Evolutionary conservation across 1,284 basidiomycete species (phyloP).

Genomic region (Ustilago lituana): DNA sequence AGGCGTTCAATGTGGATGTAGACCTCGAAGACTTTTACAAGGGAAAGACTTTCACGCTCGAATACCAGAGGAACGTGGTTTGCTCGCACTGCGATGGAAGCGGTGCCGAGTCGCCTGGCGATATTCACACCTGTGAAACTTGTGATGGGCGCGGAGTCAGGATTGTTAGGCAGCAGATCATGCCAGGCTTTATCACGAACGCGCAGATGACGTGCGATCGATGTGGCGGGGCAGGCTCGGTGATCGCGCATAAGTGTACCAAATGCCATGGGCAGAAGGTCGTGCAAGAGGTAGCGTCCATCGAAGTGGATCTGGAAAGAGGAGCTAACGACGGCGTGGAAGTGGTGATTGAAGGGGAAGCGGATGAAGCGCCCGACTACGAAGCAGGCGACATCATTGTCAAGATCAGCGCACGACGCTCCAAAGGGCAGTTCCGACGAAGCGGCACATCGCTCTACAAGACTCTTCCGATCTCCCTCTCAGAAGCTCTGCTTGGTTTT

Average conservation of each 20-base stretch:
- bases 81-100: constrained; percentile 64
- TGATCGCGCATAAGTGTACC: constrained; percentile 56
- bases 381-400: constrained; percentile 65
- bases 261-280: constrained; percentile 61
- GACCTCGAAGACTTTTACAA: constrained; percentile 60
- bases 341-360: constrained; percentile 59
- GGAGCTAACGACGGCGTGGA: constrained; percentile 61
- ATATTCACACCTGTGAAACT: constrained; percentile 61
- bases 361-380: constrained; percentile 62
- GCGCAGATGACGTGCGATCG: constrained; percentile 59
- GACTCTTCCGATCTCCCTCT: constrained; percentile 56
- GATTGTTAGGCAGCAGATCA: constrained; percentile 65
- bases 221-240: constrained; percentile 58
- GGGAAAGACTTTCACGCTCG: constrained; percentile 54
- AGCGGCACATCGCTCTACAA: constrained; percentile 59
- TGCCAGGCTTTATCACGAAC: constrained; percentile 66
- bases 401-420: constrained; percentile 42
- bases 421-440: constrained; percentile 57
- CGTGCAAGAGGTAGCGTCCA: constrained; percentile 50
- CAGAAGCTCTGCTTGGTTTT: constrained; percentile 64
- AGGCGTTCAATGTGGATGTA: constrained; percentile 62
- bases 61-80: constrained; percentile 59
- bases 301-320: constrained; percentile 61
- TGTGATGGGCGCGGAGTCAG: constrained; percentile 61
- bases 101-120: constrained; percentile 58